These are phyloP conservation scores for Volvox reticuliferus DNA, from an alignment of 139 green algal species.

Conservation along the genomic window DNA sequence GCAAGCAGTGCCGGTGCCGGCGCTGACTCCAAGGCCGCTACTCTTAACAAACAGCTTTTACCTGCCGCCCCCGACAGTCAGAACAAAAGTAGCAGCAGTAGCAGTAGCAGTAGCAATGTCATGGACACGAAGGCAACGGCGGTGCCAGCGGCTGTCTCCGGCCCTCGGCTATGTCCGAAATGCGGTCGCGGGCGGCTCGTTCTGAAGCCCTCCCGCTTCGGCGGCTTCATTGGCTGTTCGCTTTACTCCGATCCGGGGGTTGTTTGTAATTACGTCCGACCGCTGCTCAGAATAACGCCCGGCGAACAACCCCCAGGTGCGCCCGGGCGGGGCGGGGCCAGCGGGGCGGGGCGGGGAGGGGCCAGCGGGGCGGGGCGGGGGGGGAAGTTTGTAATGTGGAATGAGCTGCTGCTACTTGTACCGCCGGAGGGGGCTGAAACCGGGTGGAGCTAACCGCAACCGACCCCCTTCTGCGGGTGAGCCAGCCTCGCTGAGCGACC, in stretches of 20 bases:
- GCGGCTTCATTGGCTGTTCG: conserved; percentile 63
- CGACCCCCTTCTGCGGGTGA: no score
- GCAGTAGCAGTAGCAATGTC: neutral
- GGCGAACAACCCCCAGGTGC: neutral
- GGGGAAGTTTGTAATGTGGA: neutral
- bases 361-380: no score
- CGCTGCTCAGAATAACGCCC: conserved; percentile 39
- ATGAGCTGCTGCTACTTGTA: neutral
- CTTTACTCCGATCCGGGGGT: conserved; percentile 27
- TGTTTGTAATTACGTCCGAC: conserved; percentile 58
- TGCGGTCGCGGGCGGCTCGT: conserved; percentile 70
- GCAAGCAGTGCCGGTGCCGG: neutral
- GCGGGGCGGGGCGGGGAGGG: neutral
- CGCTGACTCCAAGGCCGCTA: neutral
- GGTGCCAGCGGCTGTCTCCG: neutral
- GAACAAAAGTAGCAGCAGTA: neutral
- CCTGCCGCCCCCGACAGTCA: neutral
- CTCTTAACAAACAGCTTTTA: neutral
- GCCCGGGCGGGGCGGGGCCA: neutral
- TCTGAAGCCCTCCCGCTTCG: conserved; percentile 68
- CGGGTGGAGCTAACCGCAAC: no score
- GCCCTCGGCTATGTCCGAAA: conserved; percentile 66
- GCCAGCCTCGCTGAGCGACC: no score
- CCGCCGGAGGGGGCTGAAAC: neutral
- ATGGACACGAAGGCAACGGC: no score